A percentile compares a stretch with the other conserved stretches of the same genome.
phyloP scores from a whole-genome alignment of 768 basidiomycete genomes.

The Strobilomyces dryophilus region DNA sequence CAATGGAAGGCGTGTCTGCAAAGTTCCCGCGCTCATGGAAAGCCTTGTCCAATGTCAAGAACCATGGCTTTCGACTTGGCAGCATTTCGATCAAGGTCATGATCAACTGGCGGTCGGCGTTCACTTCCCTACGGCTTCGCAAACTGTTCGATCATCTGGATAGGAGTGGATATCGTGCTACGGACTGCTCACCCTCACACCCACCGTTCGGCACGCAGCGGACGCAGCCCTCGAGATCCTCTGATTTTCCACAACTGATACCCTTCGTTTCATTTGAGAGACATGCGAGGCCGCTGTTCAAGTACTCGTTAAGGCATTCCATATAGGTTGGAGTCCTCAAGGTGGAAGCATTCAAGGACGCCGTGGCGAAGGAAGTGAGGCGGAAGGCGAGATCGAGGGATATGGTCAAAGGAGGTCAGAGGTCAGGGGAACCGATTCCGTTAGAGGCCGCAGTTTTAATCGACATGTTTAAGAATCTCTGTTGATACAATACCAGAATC shows the following conservation, averaged over 20 bases:
- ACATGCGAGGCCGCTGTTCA: constrained; percentile 67
- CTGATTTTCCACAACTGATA: constrained; percentile 37
- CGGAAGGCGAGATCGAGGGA: constrained; percentile 18
- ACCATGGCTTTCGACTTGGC: constrained; percentile 55
- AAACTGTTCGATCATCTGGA: constrained; percentile 64
- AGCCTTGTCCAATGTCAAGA: constrained; percentile 32
- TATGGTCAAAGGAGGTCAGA: constrained; percentile 13
- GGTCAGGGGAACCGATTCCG: neutral
- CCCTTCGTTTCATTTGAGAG: constrained; percentile 47
- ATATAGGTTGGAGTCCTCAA: constrained; percentile 51
- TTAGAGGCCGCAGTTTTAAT: constrained; percentile 3
- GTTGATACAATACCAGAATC: constrained; percentile 1
- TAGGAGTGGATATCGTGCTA: constrained; percentile 53
- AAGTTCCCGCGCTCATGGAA: constrained; percentile 36
- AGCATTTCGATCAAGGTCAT: constrained; percentile 60
- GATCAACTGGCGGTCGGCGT: constrained; percentile 44
- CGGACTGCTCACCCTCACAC: constrained; percentile 21
- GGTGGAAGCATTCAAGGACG: constrained; percentile 28
- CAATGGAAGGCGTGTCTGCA: constrained; percentile 45
- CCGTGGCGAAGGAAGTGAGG: constrained; percentile 10
- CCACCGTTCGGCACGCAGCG: constrained; percentile 45
- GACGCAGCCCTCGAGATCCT: neutral
- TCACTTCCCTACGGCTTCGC: constrained; percentile 43
- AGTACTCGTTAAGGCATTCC: constrained; percentile 67
- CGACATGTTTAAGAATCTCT: constrained; percentile 2